Conservation (phyloP, 176 grass and related monocot species). For the Carex kokanica region DNA sequence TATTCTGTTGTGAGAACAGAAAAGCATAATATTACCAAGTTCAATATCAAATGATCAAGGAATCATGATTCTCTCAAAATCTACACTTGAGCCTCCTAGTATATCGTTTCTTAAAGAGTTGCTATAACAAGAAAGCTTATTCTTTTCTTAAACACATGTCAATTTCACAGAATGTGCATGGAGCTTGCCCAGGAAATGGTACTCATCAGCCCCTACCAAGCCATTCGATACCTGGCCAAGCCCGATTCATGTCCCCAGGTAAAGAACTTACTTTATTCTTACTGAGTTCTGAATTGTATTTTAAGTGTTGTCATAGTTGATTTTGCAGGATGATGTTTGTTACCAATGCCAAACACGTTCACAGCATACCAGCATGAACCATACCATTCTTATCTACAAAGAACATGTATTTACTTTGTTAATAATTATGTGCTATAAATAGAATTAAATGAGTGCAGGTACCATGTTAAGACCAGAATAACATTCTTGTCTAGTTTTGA, state of each 20-base stretch:
- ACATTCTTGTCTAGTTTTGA: not conserved
- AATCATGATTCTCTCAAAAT: not conserved
- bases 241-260: conserved; percentile 17
- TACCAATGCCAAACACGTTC: not conserved
- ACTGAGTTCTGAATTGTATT: not conserved
- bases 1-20: not conserved
- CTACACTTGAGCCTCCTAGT: not conserved
- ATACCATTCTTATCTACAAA: not conserved
- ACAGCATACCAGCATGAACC: not conserved
- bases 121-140: not conserved
- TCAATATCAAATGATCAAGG: not conserved
- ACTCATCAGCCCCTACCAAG: not conserved
- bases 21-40: not conserved
- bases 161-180: conserved; percentile 5
- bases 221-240: conserved; percentile 12
- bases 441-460: not conserved
- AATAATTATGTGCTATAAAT: not conserved
- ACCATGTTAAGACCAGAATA: not conserved
- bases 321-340: not conserved
- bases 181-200: not conserved
- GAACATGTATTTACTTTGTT: not conserved
- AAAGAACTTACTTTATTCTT: not conserved
- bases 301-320: not conserved
- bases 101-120: not conserved
- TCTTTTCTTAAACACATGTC: conserved; percentile 1